Evolutionary conservation across 1,284 basidiomycete species (phyloP).

Genomic region (Kwoniella shivajii): DNA sequence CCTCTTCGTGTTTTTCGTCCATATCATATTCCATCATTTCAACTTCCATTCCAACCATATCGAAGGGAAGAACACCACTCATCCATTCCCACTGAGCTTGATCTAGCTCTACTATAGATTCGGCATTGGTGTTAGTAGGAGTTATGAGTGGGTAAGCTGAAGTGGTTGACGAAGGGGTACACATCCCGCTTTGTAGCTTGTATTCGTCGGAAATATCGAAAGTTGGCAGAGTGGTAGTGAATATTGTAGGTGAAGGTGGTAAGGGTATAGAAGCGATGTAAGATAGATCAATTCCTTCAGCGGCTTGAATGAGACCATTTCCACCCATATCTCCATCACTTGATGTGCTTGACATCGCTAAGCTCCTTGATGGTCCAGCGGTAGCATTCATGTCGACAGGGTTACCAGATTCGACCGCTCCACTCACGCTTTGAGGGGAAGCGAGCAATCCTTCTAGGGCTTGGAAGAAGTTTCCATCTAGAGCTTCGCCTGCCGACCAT

Average conservation of each 20-base stretch:
- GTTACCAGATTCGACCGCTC: background rate
- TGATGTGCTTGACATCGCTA: background rate
- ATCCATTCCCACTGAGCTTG: slow-evolving; percentile 7
- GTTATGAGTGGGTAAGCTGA: background rate
- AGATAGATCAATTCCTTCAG: slow-evolving; percentile 1
- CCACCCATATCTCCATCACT: background rate
- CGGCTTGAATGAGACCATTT: background rate
- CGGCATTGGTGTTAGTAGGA: background rate
- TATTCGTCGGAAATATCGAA: background rate
- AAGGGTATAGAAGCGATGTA: slow-evolving; percentile 10
- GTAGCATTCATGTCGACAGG: background rate
- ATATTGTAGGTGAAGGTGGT: background rate
- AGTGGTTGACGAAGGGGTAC: background rate
- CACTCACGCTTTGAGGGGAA: background rate
- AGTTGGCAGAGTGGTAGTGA: background rate
- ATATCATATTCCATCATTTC: slow-evolving; percentile 1
- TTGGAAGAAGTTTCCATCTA: slow-evolving; percentile 9
- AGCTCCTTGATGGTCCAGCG: background rate
- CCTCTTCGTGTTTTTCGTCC: background rate
- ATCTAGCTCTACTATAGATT: background rate
- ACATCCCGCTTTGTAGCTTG: background rate
- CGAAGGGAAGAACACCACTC: background rate
- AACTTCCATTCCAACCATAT: slow-evolving; percentile 7
- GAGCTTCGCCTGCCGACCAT: background rate
- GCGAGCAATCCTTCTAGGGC: slow-evolving; percentile 9